phyloP scores from a whole-genome alignment of 768 basidiomycete genomes.

The Russula abietina region DNA sequence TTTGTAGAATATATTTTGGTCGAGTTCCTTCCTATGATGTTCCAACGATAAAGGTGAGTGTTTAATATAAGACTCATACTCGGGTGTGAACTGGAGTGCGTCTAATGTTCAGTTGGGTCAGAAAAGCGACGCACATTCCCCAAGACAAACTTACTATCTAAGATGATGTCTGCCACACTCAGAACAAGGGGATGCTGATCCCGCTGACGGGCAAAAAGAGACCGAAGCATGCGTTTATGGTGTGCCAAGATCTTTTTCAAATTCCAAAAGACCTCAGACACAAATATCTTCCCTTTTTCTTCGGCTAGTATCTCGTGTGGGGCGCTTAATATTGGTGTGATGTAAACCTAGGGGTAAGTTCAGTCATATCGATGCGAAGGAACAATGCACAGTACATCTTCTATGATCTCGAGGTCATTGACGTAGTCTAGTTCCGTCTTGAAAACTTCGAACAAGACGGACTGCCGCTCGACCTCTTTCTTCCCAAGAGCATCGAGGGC shows the following conservation, averaged over 20 bases:
- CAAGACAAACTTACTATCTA: constrained; percentile 52
- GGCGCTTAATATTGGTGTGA: constrained; percentile 54
- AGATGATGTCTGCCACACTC: constrained; percentile 78
- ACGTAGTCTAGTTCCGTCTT: constrained; percentile 88
- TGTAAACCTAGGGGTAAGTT: constrained; percentile 51
- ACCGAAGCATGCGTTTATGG: constrained; percentile 62
- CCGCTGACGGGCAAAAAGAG: constrained; percentile 72
- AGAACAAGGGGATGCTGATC: constrained; percentile 82
- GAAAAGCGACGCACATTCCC: background rate
- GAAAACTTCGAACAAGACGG: constrained; percentile 82
- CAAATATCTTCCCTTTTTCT: constrained; percentile 54
- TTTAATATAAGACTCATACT: constrained; percentile 80
- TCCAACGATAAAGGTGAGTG: constrained; percentile 85
- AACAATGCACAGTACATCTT: constrained; percentile 45
- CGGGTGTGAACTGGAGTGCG: constrained; percentile 45
- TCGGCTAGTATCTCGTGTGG: constrained; percentile 60
- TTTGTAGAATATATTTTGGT: constrained; percentile 60
- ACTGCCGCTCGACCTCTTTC: constrained; percentile 79
- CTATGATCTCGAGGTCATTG: constrained; percentile 62
- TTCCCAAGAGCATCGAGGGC: constrained; percentile 66
- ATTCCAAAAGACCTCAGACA: constrained; percentile 82
- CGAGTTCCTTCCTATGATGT: constrained; percentile 69
- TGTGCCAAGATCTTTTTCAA: constrained; percentile 57
- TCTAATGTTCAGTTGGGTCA: constrained; percentile 25
- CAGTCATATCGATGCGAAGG: background rate